A percentile compares a stretch with the other conserved stretches of the same genome.
These are phyloP conservation scores for Rhizophora mangle DNA, from an alignment of 345 rosid genomes.

Conservation along the genomic window DNA sequence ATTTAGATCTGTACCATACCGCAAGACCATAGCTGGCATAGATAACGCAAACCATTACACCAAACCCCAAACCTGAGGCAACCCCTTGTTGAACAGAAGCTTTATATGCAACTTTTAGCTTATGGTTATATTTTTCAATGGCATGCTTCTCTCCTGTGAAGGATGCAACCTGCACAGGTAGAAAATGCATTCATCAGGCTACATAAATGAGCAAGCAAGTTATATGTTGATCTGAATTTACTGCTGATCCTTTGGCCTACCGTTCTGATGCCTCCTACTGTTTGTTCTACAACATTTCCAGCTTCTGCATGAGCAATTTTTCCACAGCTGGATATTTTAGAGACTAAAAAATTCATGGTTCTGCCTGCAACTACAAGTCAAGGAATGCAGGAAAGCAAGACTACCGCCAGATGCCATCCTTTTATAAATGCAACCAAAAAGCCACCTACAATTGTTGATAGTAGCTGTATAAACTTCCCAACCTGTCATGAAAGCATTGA, in stretches of 20 bases:
- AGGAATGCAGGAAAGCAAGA: slow-evolving; percentile 62
- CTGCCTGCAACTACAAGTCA: slow-evolving; percentile 53
- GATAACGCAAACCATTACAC: slow-evolving; percentile 41
- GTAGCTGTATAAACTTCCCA: slow-evolving; percentile 68
- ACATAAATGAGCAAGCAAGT: background rate
- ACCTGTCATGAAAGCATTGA: slow-evolving; percentile 36
- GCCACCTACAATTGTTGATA: slow-evolving; percentile 65
- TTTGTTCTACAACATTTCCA: too few species aligned
- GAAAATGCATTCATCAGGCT: background rate
- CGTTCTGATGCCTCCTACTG: too few species aligned
- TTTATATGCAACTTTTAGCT: slow-evolving; percentile 53
- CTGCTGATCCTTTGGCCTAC: slow-evolving; percentile 11
- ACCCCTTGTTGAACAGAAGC: slow-evolving; percentile 62
- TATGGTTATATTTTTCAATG: slow-evolving; percentile 50
- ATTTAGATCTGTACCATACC: slow-evolving; percentile 63
- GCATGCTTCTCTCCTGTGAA: slow-evolving; percentile 89
- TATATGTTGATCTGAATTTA: background rate
- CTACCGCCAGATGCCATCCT: slow-evolving; percentile 58
- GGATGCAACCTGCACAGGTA: slow-evolving; percentile 54
- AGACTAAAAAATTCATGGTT: slow-evolving; percentile 8
- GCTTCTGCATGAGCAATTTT: too few species aligned
- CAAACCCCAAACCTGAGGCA: slow-evolving; percentile 70
- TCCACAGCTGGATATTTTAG: too few species aligned
- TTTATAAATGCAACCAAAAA: slow-evolving; percentile 50
- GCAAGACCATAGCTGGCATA: slow-evolving; percentile 64